Evolutionary conservation across 2,329 filamentous ascomycete genomes (phyloP).

Genomic region (Xylariales sp.): DNA sequence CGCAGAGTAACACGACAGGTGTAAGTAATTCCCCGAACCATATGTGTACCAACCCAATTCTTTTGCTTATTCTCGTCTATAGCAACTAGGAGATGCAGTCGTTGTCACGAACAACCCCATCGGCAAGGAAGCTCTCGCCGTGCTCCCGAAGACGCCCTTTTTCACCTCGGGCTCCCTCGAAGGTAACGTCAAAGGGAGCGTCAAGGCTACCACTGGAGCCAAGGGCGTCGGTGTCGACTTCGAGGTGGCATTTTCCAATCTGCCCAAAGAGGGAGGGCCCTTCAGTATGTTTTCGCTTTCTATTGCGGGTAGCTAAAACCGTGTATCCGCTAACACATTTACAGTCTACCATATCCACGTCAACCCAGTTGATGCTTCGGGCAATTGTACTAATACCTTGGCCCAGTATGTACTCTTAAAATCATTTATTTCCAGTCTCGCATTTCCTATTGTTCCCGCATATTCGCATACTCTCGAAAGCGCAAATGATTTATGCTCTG

Average conservation of each 20-base stretch:
- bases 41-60: not conserved
- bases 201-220: slow-evolving; percentile 59
- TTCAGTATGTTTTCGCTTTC: slow-evolving; percentile 62
- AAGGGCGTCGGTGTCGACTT: slow-evolving; percentile 67
- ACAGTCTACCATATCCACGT: slow-evolving; percentile 80
- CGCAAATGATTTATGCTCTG: slow-evolving; percentile 5
- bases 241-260: slow-evolving; percentile 66
- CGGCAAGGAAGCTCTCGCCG: slow-evolving; percentile 65
- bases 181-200: slow-evolving; percentile 66
- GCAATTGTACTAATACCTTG: slow-evolving; percentile 77
- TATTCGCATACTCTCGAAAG: slow-evolving; percentile 3
- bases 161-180: slow-evolving; percentile 59
- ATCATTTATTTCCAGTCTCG: slow-evolving; percentile 12
- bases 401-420: slow-evolving; percentile 58
- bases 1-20: slow-evolving; percentile 44
- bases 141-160: slow-evolving; percentile 64
- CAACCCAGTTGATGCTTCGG: slow-evolving; percentile 69
- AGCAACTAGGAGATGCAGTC: slow-evolving; percentile 62
- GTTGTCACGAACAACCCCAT: slow-evolving; percentile 66
- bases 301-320: not conserved
- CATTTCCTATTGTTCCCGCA: not conserved
- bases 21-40: slow-evolving; percentile 38
- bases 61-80: slow-evolving; percentile 35
- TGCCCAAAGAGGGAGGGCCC: slow-evolving; percentile 67
- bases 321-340: slow-evolving; percentile 34